Conservation (phyloP, 805 yeast genomes). For the Monosporozyma unispora region DNA sequence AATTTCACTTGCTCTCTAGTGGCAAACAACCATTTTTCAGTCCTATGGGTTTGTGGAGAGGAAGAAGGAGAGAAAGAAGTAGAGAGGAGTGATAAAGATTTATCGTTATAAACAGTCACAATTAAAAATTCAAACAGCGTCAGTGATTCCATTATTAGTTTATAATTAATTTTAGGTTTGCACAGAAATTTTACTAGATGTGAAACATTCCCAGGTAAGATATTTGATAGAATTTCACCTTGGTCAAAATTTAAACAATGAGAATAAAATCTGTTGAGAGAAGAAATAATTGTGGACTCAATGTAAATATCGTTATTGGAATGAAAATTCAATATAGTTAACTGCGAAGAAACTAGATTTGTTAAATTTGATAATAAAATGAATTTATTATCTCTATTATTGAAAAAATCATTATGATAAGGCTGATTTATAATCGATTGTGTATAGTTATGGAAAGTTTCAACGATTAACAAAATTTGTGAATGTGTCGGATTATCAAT, state of each 20-base stretch:
- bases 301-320: slow-evolving; percentile 19
- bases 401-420: slow-evolving; percentile 12
- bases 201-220: slow-evolving; percentile 46
- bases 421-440: slow-evolving; percentile 16
- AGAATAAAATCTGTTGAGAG: slow-evolving; percentile 31
- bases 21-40: slow-evolving; percentile 46
- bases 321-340: slow-evolving; percentile 26
- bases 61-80: not conserved
- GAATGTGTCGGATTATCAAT: not conserved
- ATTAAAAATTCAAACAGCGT: slow-evolving; percentile 27
- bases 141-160: slow-evolving; percentile 29
- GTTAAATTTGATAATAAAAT: slow-evolving; percentile 36
- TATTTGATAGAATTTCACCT: slow-evolving; percentile 41
- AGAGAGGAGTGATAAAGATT: slow-evolving; percentile 25
- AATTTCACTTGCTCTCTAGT: slow-evolving; percentile 42
- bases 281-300: slow-evolving; percentile 29
- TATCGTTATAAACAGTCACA: slow-evolving; percentile 35
- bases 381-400: slow-evolving; percentile 8
- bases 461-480: not conserved
- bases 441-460: not conserved
- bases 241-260: slow-evolving; percentile 28
- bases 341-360: slow-evolving; percentile 37
- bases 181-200: slow-evolving; percentile 33
- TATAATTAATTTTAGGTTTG: slow-evolving; percentile 31
- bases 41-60: slow-evolving; percentile 30